phyloP scores from a whole-genome alignment of 805 yeast genomes.

The Metschnikowia cerradonensis region DNA sequence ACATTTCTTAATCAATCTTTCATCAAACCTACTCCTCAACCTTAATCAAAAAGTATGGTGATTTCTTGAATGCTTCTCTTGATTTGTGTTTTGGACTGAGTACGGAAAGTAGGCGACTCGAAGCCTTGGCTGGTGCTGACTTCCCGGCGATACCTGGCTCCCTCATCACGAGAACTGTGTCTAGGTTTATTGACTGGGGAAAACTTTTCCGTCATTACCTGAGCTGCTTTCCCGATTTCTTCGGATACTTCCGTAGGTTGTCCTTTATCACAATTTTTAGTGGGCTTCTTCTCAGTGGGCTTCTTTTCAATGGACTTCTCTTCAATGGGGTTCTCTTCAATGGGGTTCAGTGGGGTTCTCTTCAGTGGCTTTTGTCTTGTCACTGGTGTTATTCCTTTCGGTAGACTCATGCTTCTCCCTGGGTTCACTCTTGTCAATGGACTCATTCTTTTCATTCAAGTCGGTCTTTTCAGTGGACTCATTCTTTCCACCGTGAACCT shows the following conservation, averaged over 20 bases:
- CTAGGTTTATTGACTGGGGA: not conserved
- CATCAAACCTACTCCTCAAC: too few relatives aligned
- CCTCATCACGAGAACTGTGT: not conserved
- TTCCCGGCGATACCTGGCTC: not conserved
- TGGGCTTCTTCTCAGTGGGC: not conserved
- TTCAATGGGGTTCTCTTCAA: too few relatives aligned
- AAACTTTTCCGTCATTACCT: not conserved
- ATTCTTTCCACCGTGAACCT: not conserved
- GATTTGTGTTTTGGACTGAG: conserved; percentile 17
- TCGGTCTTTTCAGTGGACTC: not conserved
- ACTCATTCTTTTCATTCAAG: not conserved
- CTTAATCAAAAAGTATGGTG: not conserved
- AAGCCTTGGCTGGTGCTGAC: not conserved
- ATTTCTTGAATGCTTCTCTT: conserved; percentile 18
- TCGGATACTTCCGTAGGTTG: too few relatives aligned
- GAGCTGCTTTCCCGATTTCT: not conserved
- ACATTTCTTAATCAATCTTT: too few relatives aligned
- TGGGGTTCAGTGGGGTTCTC: too few relatives aligned
- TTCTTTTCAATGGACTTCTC: too few relatives aligned
- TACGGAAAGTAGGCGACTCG: conserved; percentile 18
- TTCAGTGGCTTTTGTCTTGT: not conserved
- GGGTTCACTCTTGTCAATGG: not conserved
- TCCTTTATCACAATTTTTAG: too few relatives aligned
- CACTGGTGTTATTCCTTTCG: not conserved
- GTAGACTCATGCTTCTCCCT: not conserved